A percentile compares a stretch with the other conserved stretches of the same genome.
These are phyloP conservation scores for Globisporangium iwayamae DNA, from an alignment of 352 stramenopile genomes.

Conservation along the genomic window DNA sequence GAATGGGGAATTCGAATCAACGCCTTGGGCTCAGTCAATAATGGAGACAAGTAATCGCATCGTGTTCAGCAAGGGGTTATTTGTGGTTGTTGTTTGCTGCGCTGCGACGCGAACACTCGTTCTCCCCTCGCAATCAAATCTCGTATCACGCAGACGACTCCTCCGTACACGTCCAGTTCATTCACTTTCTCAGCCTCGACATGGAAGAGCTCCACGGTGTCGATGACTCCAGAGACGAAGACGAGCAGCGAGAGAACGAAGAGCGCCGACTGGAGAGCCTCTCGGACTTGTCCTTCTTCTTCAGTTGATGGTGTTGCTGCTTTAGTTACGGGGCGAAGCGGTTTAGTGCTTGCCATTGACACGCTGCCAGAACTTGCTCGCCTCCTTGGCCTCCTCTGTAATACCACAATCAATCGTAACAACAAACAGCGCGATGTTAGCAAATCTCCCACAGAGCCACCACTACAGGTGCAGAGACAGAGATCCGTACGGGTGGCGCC, in stretches of 20 bases:
- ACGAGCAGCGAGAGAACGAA: not conserved
- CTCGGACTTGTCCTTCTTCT: slow-evolving; percentile 6
- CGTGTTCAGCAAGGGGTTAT: slow-evolving; percentile 27
- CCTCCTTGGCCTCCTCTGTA: slow-evolving; percentile 78
- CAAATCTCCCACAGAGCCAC: not conserved
- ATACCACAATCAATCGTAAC: slow-evolving; percentile 1
- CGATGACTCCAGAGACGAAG: not conserved
- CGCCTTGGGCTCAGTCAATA: not conserved
- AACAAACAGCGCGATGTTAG: not conserved
- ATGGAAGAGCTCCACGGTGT: slow-evolving; percentile 1
- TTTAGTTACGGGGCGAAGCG: slow-evolving; percentile 8
- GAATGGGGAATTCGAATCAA: not conserved
- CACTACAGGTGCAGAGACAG: not conserved
- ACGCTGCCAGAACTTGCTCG: slow-evolving; percentile 86
- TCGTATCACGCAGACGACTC: not conserved
- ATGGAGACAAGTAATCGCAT: slow-evolving; percentile 23
- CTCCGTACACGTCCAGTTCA: not conserved
- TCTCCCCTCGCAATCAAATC: not conserved
- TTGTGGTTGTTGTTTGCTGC: slow-evolving; percentile 2
- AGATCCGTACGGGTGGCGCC: slow-evolving; percentile 51
- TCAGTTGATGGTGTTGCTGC: not conserved
- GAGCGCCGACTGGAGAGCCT: not conserved
- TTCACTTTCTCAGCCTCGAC: not conserved
- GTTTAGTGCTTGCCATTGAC: slow-evolving; percentile 84
- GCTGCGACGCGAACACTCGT: not conserved